A percentile compares a stretch with the other conserved stretches of the same genome.
phyloP scores from a whole-genome alignment of 2,329 filamentous ascomycete genomes.

The Monilinia polystroma region DNA sequence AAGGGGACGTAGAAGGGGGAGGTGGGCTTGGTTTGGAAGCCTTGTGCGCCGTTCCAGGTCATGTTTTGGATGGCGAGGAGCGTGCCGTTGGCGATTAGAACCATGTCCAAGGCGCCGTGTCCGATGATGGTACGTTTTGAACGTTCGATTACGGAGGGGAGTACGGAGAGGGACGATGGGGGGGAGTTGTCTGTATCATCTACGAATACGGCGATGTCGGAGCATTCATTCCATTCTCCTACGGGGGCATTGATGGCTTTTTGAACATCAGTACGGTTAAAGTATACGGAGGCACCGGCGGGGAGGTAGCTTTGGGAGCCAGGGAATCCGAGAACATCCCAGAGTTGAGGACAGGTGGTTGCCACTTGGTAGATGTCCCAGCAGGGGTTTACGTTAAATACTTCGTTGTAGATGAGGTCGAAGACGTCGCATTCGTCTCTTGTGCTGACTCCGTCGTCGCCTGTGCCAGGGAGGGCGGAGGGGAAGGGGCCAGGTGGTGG shows the following conservation, averaged over 20 bases:
- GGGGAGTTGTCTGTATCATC: constrained; percentile 52
- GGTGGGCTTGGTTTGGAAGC: constrained; percentile 52
- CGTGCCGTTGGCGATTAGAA: constrained; percentile 60
- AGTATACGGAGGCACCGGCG: constrained; percentile 59
- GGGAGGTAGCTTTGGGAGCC: constrained; percentile 64
- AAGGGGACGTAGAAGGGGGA: constrained; percentile 42
- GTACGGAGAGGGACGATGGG: constrained; percentile 55
- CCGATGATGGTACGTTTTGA: constrained; percentile 72
- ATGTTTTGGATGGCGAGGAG: constrained; percentile 65
- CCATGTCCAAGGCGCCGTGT: constrained; percentile 59
- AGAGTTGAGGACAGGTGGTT: constrained; percentile 67
- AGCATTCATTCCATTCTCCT: constrained; percentile 57
- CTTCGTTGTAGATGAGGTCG: constrained; percentile 54
- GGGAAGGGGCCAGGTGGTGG: constrained; percentile 65
- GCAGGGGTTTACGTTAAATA: constrained; percentile 66
- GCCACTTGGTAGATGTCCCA: constrained; percentile 75
- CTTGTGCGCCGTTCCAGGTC: constrained; percentile 63
- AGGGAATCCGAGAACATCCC: constrained; percentile 65
- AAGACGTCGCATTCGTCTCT: constrained; percentile 57
- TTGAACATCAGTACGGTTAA: constrained; percentile 61
- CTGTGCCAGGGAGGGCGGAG: constrained; percentile 45
- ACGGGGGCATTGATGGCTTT: constrained; percentile 65
- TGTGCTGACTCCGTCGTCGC: constrained; percentile 41
- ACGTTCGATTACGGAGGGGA: constrained; percentile 70
- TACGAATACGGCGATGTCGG: constrained; percentile 47